Evolutionary conservation across 345 rosid species (phyloP), one percentile per base, ranked within the genome.

Genomic region (Eucalyptus regnans): DNA sequence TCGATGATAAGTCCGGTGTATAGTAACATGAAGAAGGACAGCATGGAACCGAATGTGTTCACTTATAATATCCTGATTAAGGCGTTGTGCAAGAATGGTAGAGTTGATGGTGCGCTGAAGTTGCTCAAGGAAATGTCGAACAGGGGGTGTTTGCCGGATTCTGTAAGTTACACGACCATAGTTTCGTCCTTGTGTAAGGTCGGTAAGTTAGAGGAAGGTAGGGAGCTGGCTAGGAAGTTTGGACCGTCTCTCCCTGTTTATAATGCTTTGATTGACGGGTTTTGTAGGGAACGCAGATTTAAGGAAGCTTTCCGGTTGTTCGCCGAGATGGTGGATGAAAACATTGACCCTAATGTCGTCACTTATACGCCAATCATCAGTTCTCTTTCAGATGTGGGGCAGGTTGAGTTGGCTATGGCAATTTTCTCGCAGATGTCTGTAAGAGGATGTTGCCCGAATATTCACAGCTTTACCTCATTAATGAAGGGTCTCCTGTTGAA

Each of bases 1-100:
- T 92, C 90, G 51, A 92, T 96, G 96, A 94, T 97, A 87, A 92
- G 90, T 92, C 93, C 94, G 1, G 88, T 96, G 44, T 97, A 96
- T 90, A 88, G 94, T 89, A 93, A 93, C 71, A 96, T 96, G 99
- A 97, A 95, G 96, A 94, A 93, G 89, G 98, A 94, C 90, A 96
- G 98, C 22, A 91, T 93, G 91, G 97, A 95, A 90, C 97, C 98
- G 3, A 93, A 97, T 94, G 95, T 97, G 49, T 96, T 90, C 84
- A 97, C 99, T 0, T 97, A 96, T 87, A 96, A 97, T 89, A 90
- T 96, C 54, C 97, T 97, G 88, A 92, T 95, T 88, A 96, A 96
- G 93, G 99, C 98, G 1, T 92, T 96, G 94, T 96, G 99, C 92
- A 96, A 94, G 96, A 97, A 95, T 87, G 93, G 93, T 58, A 93